Conservation (phyloP, 495 filamentous ascomycete species). For the Hypoxylon lenormandii region DNA sequence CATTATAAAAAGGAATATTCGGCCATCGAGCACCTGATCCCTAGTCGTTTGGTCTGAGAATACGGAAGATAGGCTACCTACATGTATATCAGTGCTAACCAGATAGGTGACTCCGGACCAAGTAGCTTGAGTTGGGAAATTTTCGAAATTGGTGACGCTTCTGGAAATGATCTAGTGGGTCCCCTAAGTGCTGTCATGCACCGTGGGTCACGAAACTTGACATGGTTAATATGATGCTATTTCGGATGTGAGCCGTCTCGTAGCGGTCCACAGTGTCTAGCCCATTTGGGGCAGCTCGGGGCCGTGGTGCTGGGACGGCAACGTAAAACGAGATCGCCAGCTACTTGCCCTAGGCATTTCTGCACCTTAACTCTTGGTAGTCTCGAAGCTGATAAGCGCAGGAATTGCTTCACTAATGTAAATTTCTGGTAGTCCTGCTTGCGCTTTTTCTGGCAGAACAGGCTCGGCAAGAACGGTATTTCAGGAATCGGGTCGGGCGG, state of each 20-base stretch:
- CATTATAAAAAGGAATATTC: too few species aligned
- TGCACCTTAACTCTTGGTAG: conserved; percentile 13
- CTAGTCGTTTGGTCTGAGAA: too few species aligned
- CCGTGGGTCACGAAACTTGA: conserved; percentile 34
- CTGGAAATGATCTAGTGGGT: conserved; percentile 35
- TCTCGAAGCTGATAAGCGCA: conserved; percentile 6
- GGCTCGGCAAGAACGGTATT: not conserved
- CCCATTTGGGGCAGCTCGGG: conserved; percentile 19
- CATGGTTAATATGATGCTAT: conserved; percentile 41
- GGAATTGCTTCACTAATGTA: not conserved
- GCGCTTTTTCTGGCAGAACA: too few species aligned
- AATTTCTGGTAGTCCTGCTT: not conserved
- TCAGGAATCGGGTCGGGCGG: not conserved
- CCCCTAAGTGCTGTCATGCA: conserved; percentile 29
- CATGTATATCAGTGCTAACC: too few species aligned
- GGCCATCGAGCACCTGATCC: too few species aligned
- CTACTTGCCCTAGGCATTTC: conserved; percentile 1
- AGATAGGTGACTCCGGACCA: not conserved
- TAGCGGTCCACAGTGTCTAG: conserved; percentile 23
- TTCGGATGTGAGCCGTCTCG: conserved; percentile 44
- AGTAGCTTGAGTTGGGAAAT: conserved; percentile 11
- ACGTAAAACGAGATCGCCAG: conserved; percentile 24
- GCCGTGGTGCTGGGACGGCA: conserved; percentile 38
- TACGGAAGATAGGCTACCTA: too few species aligned
- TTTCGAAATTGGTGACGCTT: conserved; percentile 25